Evolutionary conservation across 495 filamentous ascomycete species (phyloP), one percentile per base, ranked within the genome.

Genomic region (Tetracladium marchalianum): DNA sequence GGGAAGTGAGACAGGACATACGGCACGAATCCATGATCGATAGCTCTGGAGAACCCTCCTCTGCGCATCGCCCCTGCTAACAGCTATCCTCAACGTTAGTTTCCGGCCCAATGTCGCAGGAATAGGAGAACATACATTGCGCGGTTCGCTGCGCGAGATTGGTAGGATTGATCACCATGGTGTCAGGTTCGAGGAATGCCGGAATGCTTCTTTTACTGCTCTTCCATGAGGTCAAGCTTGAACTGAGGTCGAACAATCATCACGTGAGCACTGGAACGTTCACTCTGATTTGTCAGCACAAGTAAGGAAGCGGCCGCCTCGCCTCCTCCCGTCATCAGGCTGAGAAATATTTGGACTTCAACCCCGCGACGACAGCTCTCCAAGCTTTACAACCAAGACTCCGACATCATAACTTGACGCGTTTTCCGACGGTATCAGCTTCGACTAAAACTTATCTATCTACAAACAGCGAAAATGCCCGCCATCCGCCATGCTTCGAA

Each of bases 21-120:
- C 92, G 64, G 87, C 77, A 70, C 92, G 79, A 46, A 96, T 74
- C 92, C 92, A 98, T 69, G 87, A 82, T 52, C 92, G 77, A 71
- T 97, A 98, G 44, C 83, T 80, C 60, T 79, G 75, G 54, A 94
- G 67, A 46, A 94, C 92, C 68, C 88, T 76, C 57, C 65, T 68
- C 61, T 83, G 81, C 49, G 92, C 89, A 71, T 96, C 89, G 55
- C 57, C 57, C 87, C 82, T 93, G 73, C 84, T 95, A 63, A 73
- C 66, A 55, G 92, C 92, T 98, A 62, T 39, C 42, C 33, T 18
- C 11, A 6, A 39, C 13, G 46, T 60, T 52, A 53, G 50, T 37
- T 36, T 34, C 17, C 16, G 7, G 22, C 11, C 33, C 31, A 17
- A 31, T 7, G 10, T 22, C 34, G 11, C 34, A 45, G 35, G 47